Evolutionary conservation across 1,284 basidiomycete genomes (phyloP), one percentile per base, ranked within the genome.

Genomic region (Heliocybe sulcata): DNA sequence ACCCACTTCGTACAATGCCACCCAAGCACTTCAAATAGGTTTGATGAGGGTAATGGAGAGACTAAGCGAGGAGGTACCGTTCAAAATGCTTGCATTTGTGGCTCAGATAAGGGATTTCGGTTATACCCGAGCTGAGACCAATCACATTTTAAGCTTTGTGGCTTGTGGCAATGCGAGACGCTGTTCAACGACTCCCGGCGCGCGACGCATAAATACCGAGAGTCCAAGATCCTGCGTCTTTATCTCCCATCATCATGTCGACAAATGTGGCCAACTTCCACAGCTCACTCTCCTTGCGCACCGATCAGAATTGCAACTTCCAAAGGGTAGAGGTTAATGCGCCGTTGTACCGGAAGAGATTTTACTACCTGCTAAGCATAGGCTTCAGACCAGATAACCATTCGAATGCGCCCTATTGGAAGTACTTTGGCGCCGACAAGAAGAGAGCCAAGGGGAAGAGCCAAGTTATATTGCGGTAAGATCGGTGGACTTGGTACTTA

Each of bases 381-480:
- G n/a, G n/a, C n/a, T 35, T 35, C 33, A 35, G 9, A 9, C 33
- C 33, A 16, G 33, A 35, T 16, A 16, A 16, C 9, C 9, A 35
- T 9, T 9, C 33, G 33, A 35, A 35, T 35, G 16, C 16, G 16
- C 33, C 33, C 9, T 35, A 9, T 16, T 35, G 33, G 33, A 35
- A 35, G 16, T 16, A 35, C 16, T 35, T 35, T 16, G 16, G 33
- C 16, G 16, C 16, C 16, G 33, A 35, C 33, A 35, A 35, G 33
- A 35, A 35, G 9, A 35, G 33, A 35, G 33, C 33, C 9, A 35
- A 16, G 33, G 33, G 9, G 16, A 16, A 35, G 16, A 51, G 55
- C 59, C 35, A 54, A 52, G 11, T 60, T 62, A 22, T 60, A 57
- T 26, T 62, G 60, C 26, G 58, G 58, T 2, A 49, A 50, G 16